Conservation (phyloP, 2,329 filamentous ascomycete species). For the Ophiostoma quercus region DNA sequence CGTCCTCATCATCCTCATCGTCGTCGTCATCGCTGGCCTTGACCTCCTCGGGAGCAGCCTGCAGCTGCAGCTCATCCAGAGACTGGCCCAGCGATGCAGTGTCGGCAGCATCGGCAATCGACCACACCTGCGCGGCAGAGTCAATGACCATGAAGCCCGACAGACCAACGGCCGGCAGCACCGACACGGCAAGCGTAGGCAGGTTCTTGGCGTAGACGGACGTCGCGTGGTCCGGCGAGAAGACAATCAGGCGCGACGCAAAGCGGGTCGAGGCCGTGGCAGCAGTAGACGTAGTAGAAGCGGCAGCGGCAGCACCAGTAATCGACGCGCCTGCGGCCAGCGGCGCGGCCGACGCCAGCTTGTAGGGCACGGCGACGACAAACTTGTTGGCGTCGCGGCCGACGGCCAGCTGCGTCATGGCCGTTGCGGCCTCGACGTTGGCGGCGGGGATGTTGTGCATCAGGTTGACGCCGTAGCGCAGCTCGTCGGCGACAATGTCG, state of each 20-base stretch:
- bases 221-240: slow-evolving; percentile 51
- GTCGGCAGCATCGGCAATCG: slow-evolving; percentile 54
- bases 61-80: slow-evolving; percentile 49
- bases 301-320: neutral
- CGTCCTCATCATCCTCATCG: slow-evolving; percentile 28
- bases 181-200: slow-evolving; percentile 56
- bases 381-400: slow-evolving; percentile 62
- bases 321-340: neutral
- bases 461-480: slow-evolving; percentile 61
- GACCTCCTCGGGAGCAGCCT: slow-evolving; percentile 35
- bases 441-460: slow-evolving; percentile 37
- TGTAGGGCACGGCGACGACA: slow-evolving; percentile 52
- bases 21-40: slow-evolving; percentile 29
- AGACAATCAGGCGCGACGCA: slow-evolving; percentile 59
- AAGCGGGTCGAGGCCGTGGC: slow-evolving; percentile 29
- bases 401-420: slow-evolving; percentile 64
- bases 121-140: slow-evolving; percentile 66
- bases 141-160: slow-evolving; percentile 74
- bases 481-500: slow-evolving; percentile 73
- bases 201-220: slow-evolving; percentile 55
- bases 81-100: slow-evolving; percentile 51
- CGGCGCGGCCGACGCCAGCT: neutral
- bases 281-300: neutral
- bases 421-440: slow-evolving; percentile 29
- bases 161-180: slow-evolving; percentile 59